phyloP scores from a whole-genome alignment of 2,329 filamentous ascomycete genomes.

The Aspergillus udagawae region DNA sequence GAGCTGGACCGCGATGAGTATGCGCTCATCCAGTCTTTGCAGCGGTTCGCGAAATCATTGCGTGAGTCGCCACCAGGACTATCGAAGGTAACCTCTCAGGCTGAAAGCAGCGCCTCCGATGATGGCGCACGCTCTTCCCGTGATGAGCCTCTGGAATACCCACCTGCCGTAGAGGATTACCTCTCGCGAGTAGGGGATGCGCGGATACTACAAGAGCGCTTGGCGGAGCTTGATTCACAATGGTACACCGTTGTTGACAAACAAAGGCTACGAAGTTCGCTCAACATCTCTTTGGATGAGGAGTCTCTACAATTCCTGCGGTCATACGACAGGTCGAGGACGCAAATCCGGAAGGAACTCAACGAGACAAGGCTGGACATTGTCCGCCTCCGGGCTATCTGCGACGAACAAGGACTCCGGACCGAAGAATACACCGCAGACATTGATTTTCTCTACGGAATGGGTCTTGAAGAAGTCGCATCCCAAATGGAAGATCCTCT shows the following conservation, averaged over 20 bases:
- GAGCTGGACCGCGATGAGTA: constrained; percentile 25
- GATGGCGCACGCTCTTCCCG: neutral
- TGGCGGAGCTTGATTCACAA: constrained; percentile 18
- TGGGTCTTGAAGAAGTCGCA: neutral
- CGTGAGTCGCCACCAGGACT: neutral
- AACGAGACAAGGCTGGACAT: constrained; percentile 14
- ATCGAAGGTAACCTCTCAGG: neutral
- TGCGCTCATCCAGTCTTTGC: constrained; percentile 16
- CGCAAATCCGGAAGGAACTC: constrained; percentile 19
- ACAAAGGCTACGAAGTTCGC: constrained; percentile 4
- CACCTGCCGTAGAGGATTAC: constrained; percentile 15
- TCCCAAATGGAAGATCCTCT: constrained; percentile 14
- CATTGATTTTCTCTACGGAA: constrained; percentile 1
- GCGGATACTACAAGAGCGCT: constrained; percentile 19
- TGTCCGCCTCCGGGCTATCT: constrained; percentile 15
- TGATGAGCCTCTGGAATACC: constrained; percentile 4
- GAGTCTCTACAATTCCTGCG: constrained; percentile 21
- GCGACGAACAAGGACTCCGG: constrained; percentile 14
- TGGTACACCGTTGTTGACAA: constrained; percentile 14
- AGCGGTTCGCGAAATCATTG: constrained; percentile 10
- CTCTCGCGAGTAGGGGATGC: constrained; percentile 19
- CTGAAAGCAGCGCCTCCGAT: neutral
- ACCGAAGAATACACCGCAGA: neutral
- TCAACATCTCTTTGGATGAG: constrained; percentile 16
- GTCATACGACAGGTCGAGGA: constrained; percentile 18